Evolutionary conservation across 139 green algal genomes (phyloP).

Genomic region (Eudorina sp.): DNA sequence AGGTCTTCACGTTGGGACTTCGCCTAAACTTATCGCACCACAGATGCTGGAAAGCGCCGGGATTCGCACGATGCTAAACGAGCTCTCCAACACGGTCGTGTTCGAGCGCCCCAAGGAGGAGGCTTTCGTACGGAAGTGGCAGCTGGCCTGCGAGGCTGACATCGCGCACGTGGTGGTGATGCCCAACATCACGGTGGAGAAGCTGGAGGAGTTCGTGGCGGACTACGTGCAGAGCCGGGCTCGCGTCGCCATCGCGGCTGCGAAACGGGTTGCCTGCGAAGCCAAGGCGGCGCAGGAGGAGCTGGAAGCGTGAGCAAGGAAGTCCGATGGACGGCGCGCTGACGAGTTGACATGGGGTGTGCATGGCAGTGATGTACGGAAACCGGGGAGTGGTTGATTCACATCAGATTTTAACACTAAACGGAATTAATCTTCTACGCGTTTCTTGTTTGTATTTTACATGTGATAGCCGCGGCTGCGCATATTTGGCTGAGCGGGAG

Average conservation of each 20-base stretch:
- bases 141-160: conserved; percentile 94
- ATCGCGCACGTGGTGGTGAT: conserved; percentile 99
- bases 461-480: no score
- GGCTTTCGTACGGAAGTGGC: conserved; percentile 94
- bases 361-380: no score
- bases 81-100: conserved; percentile 92
- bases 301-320: not conserved
- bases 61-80: conserved; percentile 94
- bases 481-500: no score
- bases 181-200: conserved; percentile 94
- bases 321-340: no score
- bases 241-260: conserved; percentile 60
- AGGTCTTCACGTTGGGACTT: no score
- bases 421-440: no score
- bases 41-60: conserved; percentile 81
- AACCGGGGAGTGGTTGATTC: no score
- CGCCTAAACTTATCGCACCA: not conserved
- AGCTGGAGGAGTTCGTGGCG: conserved; percentile 93
- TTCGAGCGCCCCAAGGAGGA: conserved; percentile 93
- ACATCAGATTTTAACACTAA: no score
- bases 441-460: no score
- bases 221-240: conserved; percentile 71
- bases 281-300: conserved; percentile 61
- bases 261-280: conserved; percentile 53
- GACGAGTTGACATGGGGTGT: not conserved